Evolutionary conservation across 2,329 filamentous ascomycete genomes (phyloP).

Genomic region (Emergomyces orientalis): DNA sequence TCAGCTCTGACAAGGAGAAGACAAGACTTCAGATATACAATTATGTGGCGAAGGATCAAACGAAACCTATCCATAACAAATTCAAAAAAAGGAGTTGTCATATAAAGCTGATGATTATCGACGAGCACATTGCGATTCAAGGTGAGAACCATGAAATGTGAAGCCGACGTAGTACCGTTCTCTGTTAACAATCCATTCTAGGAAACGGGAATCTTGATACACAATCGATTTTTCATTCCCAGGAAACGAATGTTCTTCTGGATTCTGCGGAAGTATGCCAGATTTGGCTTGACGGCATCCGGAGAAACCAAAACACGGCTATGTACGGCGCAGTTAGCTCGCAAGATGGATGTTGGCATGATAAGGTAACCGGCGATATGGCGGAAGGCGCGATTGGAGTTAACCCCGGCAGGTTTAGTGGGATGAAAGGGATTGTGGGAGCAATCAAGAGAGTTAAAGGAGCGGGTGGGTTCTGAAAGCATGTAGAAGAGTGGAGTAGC

Average conservation of each 20-base stretch:
- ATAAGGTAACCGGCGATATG: conserved; percentile 39
- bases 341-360: conserved; percentile 55
- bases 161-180: background rate
- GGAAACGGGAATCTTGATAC: conserved; percentile 72
- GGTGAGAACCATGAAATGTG: conserved; percentile 27
- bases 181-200: conserved; percentile 10
- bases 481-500: background rate
- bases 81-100: conserved; percentile 62
- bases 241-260: conserved; percentile 68
- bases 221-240: conserved; percentile 67
- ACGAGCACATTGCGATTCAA: conserved; percentile 58
- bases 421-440: conserved; percentile 50
- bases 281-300: conserved; percentile 53
- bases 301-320: conserved; percentile 58
- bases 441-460: conserved; percentile 51
- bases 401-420: conserved; percentile 48
- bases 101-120: conserved; percentile 67
- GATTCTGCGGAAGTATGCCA: conserved; percentile 54
- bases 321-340: conserved; percentile 46
- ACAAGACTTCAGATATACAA: conserved; percentile 52
- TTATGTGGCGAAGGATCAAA: conserved; percentile 68
- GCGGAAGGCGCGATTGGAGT: conserved; percentile 44
- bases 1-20: conserved; percentile 45
- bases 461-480: conserved; percentile 43
- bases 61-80: conserved; percentile 54